A percentile compares a stretch with the other conserved stretches of the same genome.
Evolutionary conservation across 1,284 basidiomycete genomes (phyloP).

Genomic region (Apiotrichum gamsii): DNA sequence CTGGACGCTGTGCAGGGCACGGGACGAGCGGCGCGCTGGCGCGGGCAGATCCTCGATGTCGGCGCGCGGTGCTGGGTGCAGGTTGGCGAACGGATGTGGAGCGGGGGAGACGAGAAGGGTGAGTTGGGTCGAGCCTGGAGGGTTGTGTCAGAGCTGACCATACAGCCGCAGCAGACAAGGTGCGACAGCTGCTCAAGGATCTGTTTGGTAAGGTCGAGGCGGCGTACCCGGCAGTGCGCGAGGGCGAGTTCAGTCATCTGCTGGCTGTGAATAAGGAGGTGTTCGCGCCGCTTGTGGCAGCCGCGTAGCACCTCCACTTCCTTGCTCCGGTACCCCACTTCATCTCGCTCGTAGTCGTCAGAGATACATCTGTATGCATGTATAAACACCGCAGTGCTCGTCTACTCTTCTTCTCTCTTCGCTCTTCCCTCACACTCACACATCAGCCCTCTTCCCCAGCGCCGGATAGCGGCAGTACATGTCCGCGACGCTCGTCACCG

Average conservation of each 20-base stretch:
- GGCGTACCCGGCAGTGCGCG: slow-evolving; percentile 12
- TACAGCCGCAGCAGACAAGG: neutral
- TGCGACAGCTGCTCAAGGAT: neutral
- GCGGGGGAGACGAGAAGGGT: neutral
- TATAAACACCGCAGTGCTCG: too few relatives aligned
- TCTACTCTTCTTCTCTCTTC: neutral
- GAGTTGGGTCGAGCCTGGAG: neutral
- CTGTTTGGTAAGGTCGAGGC: slow-evolving; percentile 11
- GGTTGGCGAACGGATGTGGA: slow-evolving; percentile 21
- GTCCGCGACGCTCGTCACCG: slow-evolving; percentile 79
- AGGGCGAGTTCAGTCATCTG: slow-evolving; percentile 11
- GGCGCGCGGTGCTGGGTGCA: slow-evolving; percentile 32
- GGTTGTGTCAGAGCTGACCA: slow-evolving; percentile 1
- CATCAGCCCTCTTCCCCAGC: slow-evolving; percentile 15
- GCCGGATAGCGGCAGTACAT: slow-evolving; percentile 74
- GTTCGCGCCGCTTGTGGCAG: slow-evolving; percentile 15
- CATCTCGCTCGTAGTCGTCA: neutral
- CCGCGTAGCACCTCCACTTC: neutral
- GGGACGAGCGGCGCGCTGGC: slow-evolving; percentile 35
- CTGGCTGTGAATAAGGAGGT: slow-evolving; percentile 7
- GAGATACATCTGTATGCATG: too few relatives aligned
- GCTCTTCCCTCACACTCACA: too few relatives aligned
- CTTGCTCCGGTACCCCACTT: neutral
- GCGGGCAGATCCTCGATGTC: slow-evolving; percentile 43
- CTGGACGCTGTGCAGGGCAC: slow-evolving; percentile 24